These are phyloP conservation scores for Metrosideros polymorpha DNA, from an alignment of 441 rosid genomes.

Conservation along the genomic window DNA sequence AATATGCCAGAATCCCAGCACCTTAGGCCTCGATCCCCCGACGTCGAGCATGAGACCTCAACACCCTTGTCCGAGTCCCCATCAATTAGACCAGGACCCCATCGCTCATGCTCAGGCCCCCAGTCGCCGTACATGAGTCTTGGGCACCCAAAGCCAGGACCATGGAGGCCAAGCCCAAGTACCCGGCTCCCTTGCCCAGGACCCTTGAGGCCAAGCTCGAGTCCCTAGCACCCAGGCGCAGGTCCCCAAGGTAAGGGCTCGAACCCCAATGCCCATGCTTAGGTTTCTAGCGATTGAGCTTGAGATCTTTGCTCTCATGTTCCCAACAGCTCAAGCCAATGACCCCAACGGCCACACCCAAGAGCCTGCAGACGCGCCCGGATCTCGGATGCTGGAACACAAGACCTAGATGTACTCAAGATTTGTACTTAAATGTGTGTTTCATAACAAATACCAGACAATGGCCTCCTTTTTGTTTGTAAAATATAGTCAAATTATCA, in stretches of 20 bases:
- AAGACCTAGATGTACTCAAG: not conserved
- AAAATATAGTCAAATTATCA: not conserved
- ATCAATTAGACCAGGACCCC: accelerated
- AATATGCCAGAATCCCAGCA: accelerated
- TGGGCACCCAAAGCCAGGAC: not conserved
- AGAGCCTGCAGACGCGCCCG: accelerated
- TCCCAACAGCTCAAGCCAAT: not conserved
- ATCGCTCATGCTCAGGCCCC: not conserved
- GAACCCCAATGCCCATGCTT: accelerated
- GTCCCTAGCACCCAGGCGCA: not conserved
- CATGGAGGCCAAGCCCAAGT: not conserved
- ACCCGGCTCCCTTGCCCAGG: accelerated
- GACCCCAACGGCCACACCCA: not conserved
- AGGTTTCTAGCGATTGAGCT: accelerated
- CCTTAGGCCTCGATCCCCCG: not conserved
- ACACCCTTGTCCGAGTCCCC: not conserved
- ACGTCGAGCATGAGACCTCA: accelerated
- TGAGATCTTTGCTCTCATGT: accelerated
- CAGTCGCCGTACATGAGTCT: not conserved
- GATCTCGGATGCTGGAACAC: not conserved
- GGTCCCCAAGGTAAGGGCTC: not conserved
- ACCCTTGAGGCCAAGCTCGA: not conserved
- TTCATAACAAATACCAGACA: not conserved
- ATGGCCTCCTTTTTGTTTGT: not conserved
- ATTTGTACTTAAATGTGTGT: not conserved